Evolutionary conservation across 2,329 filamentous ascomycete species (phyloP), one percentile per base, ranked within the genome.

Genomic region (Cladophialophora psammophila): DNA sequence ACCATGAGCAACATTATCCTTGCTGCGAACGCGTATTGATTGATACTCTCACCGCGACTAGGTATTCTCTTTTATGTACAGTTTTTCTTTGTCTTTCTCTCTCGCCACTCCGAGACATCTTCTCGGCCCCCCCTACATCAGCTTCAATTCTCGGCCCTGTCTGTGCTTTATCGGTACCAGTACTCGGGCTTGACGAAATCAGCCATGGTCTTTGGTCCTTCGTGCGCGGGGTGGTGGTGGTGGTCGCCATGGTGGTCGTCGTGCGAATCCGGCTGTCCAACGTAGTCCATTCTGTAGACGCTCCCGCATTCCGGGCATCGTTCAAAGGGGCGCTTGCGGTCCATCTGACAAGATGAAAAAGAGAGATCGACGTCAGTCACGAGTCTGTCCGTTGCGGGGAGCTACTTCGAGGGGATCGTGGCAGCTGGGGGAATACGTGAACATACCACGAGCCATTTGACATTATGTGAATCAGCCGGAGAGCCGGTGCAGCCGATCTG

Each of bases 251-350:
- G 76, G 75, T 88, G 85, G 78, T 87, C 87, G 69, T 78, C 76
- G 76, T 88, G 86, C 78, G 87, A 88, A 73, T 95, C 91, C 78
- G 89, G 80, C 60, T 93, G 89, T 69, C 95, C 95, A 73, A 97
- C 84, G 82, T 97, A 99, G 80, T 97, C 91, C 92, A 98, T 95
- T 90, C 97, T 96, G 86, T 96, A 94, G 74, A 95, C 92, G 80
- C 89, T 92, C 74, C 95, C 95, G 84, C 95, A 99, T 86, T 99
- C 95, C 78, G 89, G 89, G 89, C 95, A 99, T 81, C 95, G 93
- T 86, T 96, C 92, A 75, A 97, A 82, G 66, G 95, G 95, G 79
- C 95, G 93, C 67, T 95, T 90, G 78, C 92, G 92, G 79, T 91
- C 91, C 77, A 96, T 87, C 92, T 95, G 60, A 26, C 7, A 6